phyloP scores from a whole-genome alignment of 1,284 basidiomycete genomes.

The Microbotryum saponariae region DNA sequence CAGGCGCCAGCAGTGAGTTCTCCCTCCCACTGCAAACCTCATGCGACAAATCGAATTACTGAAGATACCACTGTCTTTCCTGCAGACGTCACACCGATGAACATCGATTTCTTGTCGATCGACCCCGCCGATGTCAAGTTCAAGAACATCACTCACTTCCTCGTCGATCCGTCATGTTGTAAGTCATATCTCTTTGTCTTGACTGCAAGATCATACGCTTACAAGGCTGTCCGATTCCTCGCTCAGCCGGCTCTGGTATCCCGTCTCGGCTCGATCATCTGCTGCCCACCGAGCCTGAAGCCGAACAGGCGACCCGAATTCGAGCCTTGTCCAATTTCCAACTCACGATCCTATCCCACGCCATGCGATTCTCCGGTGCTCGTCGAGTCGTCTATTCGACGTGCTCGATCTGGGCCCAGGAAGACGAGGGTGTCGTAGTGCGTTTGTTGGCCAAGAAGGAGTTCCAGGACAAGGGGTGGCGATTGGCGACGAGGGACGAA shows the following conservation, averaged over 20 bases:
- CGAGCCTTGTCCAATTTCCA: conserved; percentile 79
- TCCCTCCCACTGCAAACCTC: neutral
- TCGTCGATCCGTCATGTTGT: conserved; percentile 80
- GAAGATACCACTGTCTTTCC: too few species aligned
- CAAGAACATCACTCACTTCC: conserved; percentile 65
- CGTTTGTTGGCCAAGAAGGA: conserved; percentile 61
- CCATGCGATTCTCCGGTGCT: conserved; percentile 70
- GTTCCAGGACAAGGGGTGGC: conserved; percentile 54
- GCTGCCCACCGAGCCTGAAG: conserved; percentile 38
- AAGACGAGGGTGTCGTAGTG: conserved; percentile 82
- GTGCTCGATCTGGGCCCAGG: conserved; percentile 80
- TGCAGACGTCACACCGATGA: conserved; percentile 57
- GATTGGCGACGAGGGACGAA: conserved; percentile 55
- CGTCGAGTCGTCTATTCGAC: conserved; percentile 87
- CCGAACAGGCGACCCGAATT: conserved; percentile 54
- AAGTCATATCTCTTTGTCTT: conserved; percentile 2
- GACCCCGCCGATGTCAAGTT: conserved; percentile 59
- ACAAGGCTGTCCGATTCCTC: neutral
- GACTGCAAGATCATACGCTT: neutral
- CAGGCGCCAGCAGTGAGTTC: conserved; percentile 56
- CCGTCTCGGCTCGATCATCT: conserved; percentile 37
- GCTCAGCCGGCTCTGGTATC: conserved; percentile 38
- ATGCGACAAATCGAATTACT: too few species aligned
- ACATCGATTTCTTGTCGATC: conserved; percentile 68
- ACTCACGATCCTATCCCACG: conserved; percentile 85